Base-by-base conservation (phyloP, 352 stramenopile genomes). In the Saprolegnia parasitica region DNA sequence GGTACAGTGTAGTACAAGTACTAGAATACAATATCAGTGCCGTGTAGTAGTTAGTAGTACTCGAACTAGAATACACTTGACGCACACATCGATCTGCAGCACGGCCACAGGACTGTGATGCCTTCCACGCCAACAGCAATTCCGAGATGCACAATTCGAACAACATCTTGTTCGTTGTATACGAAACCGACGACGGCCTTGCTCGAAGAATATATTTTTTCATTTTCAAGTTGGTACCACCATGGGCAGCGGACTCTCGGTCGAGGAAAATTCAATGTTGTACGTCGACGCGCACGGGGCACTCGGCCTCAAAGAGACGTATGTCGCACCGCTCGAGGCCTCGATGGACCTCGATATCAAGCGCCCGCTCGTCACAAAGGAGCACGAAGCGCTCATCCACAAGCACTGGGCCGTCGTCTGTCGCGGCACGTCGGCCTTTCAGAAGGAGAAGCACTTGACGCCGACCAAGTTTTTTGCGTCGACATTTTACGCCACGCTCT, bases 351-450 rank as follows among this genome's bases (percentile, higher is more conserved):
- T 65, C 45, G 26, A 47, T 9, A 65, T 65, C 57, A 65, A 65
- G 24, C 57, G 45, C 8, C 57, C 57, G 5, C 8, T 65, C 45
- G 57, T 65, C 13, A 65, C 57, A 8, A 32, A 37, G 26, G 20
- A 54, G 23, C 57, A 65, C 23, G 57, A 65, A 54, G 57, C 57
- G 13, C 18, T 65, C n/a, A 65, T 65, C 45, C 18, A 65, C 15
- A 37, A 32, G 4, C 18, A 65, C 57, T 65, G 57, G 57, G 18
- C 24, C 5, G 24, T 37, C 57, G 35, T 65, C 8, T 65, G 57
- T 37, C 39, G 29, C 5, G 57, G 57, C 21, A 65, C 57, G 18
- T 24, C 57, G 5, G 57, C 24, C 15, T 65, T 65, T 21, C 16
- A 65, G 13, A 37, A 32, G 45, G 32, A 32, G 6, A 65, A 65